Evolutionary conservation across 179 eudicot species (phyloP), one percentile per base, ranked within the genome.

Genomic region (Beta macrorhiza): DNA sequence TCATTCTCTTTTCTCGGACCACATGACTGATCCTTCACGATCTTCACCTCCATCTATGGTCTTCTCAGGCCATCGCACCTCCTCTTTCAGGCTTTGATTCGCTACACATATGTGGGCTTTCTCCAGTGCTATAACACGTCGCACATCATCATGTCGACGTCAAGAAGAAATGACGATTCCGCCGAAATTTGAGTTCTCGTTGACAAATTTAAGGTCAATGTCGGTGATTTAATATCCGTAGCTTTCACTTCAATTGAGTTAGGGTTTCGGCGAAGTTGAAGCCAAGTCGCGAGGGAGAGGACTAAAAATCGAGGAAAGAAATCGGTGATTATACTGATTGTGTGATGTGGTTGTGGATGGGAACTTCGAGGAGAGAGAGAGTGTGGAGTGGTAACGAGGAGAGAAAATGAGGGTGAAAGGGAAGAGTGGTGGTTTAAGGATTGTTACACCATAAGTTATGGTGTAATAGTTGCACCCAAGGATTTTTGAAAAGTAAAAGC

Each of bases 101-200:
- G 32, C 32, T 29, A 29, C 32, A 29, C 32, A 29, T 0, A 29
- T 29, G 32, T 29, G 32, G 32, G 32, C 32, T 29, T 29, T 29
- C 42, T 37, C 42, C 42, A 37, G 42, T 3, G 42, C 42, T 37
- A 3, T 3, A 37, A 95, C 11, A 90, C 93, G 76, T 97, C 97
- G 84, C 98, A 93, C 98, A 95, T 95, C 98, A 95, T 95, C 6
- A 93, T 97, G 85, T 89, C 83, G 37, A 95, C 97, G 25, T 95
- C 97, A 1, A 95, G 93, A 3, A 93, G 88, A 37, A 95, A 85
- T 19, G 95, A 80, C 0, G 89, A 67, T 13, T 85, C 85, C 9
- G 7, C 57, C 20, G 62, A 59, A n/a, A 4, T 49, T 16, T 73
- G 72, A n/a, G 7, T 56, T 12, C 69, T 63, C 15, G 53, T 74